These are phyloP conservation scores for Tolypocladium nubicola DNA, from an alignment of 2,329 filamentous ascomycete species.

Conservation along the genomic window DNA sequence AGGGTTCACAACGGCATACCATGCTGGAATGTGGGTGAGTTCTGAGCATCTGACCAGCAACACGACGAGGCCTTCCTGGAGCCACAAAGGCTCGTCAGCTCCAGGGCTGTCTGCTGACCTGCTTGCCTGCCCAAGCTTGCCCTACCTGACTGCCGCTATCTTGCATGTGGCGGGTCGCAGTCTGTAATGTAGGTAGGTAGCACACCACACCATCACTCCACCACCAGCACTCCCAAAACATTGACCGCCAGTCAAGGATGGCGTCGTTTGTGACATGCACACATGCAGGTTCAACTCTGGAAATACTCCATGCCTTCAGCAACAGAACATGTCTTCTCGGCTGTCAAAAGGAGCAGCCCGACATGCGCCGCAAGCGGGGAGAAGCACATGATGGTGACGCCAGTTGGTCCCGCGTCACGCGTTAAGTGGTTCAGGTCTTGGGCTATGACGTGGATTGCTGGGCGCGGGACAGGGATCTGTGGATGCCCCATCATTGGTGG, in stretches of 20 bases:
- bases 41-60: not conserved
- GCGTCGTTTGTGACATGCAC: not conserved
- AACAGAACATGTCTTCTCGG: not conserved
- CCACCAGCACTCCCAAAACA: not conserved
- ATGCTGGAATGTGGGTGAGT: not conserved
- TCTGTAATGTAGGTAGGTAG: not conserved
- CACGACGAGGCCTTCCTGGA: no score
- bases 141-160: not conserved
- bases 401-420: slow-evolving; percentile 1
- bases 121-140: not conserved
- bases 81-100: no score
- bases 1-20: no score
- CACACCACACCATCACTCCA: not conserved
- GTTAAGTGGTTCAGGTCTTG: slow-evolving; percentile 4
- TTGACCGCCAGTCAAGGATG: not conserved
- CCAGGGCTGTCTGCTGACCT: not conserved
- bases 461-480: not conserved
- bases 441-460: not conserved
- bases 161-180: not conserved
- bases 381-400: not conserved
- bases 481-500: not conserved
- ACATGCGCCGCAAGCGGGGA: not conserved
- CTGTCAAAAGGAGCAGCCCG: not conserved
- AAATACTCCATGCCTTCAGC: not conserved
- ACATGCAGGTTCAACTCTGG: not conserved